Base-by-base conservation (phyloP, 1,284 basidiomycete genomes). In the Microbotryum violaceum region DNA sequence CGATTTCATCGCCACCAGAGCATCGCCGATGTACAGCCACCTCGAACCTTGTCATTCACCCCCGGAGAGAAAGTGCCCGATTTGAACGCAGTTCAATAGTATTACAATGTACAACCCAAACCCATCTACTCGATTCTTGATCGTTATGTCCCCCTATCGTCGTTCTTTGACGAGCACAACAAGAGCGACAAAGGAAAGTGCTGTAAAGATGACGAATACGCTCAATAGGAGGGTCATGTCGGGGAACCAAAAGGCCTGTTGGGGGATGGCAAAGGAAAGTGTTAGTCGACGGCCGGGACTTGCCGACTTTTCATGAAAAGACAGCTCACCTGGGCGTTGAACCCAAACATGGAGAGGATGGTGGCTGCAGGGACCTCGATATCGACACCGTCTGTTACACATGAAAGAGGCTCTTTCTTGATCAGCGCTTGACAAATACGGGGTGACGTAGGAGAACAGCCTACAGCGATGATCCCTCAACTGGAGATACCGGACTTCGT, bases 231-330 rank as follows among this genome's bases (percentile, higher is more conserved):
- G 77, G 1, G 85, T 80, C 53, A 91, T 86, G 74, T 96, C 91
- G 0, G 91, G 91, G 87, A 87, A 94, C 91, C 91, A 96, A 80
- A 92, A 96, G 0, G 91, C 89, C 84, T 93, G 71, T 6, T 42
- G 5, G 37, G 9, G 16, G 14, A 16, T 5, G 37, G 57, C 37
- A 56, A 56, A 4, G 18, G 5, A 2, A n/a, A 56, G 51, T 25
- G 45, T 50, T 16, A 59, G 56, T 54, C 42, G 62, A 49, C 54
- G 57, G 33, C n/a, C 16, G 44, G 2, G 20, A 16, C 1, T 2
- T 8, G 21, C 6, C 21, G 8, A 9, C 3, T 4, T 2, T 5
- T 12, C n/a, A n/a, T n/a, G n/a, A n/a, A n/a, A n/a, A 63, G 9
- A 49, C 49, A 18, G 47, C 78, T 62, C 71, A 87, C 87, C 80